These are phyloP conservation scores for Cutaneotrichosporon sp. DNA, from an alignment of 1,284 basidiomycete species.

Conservation along the genomic window DNA sequence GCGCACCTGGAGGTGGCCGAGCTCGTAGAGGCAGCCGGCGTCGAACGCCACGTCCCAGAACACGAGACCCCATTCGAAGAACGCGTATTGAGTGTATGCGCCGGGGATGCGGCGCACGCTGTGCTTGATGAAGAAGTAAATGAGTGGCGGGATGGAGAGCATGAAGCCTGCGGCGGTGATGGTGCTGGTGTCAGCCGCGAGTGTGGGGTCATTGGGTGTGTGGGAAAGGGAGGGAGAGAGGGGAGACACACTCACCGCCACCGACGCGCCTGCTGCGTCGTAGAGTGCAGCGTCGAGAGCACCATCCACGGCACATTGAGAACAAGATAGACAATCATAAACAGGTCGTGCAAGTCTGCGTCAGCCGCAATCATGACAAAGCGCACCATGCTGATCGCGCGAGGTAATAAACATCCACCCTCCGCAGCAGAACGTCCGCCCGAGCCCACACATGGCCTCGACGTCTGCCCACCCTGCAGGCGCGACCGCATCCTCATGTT, in stretches of 20 bases:
- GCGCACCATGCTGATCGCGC: slow-evolving; percentile 49
- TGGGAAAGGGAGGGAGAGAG: too few species aligned
- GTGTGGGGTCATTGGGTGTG: neutral
- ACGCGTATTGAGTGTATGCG: slow-evolving; percentile 78
- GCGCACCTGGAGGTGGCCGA: slow-evolving; percentile 46
- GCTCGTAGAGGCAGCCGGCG: slow-evolving; percentile 64
- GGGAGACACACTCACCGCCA: slow-evolving; percentile 16
- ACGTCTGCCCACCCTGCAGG: slow-evolving; percentile 16
- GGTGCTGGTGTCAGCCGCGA: neutral
- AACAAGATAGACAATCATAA: slow-evolving; percentile 82
- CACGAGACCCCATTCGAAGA: slow-evolving; percentile 85
- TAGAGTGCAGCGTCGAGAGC: slow-evolving; percentile 60
- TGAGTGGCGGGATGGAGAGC: slow-evolving; percentile 65
- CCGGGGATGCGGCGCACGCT: slow-evolving; percentile 75
- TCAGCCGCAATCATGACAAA: neutral
- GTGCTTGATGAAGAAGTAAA: slow-evolving; percentile 82
- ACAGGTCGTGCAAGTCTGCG: slow-evolving; percentile 75
- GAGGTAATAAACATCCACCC: slow-evolving; percentile 90
- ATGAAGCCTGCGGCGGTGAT: slow-evolving; percentile 59
- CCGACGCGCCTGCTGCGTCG: slow-evolving; percentile 15
- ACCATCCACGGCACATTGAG: slow-evolving; percentile 86
- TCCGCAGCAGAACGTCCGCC: slow-evolving; percentile 73
- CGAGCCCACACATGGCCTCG: slow-evolving; percentile 65
- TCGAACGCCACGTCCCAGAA: slow-evolving; percentile 76
- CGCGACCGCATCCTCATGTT: neutral